Evolutionary conservation across 2,329 filamentous ascomycete genomes (phyloP), one percentile per base, ranked within the genome.

Genomic region (Fusarium sp.): DNA sequence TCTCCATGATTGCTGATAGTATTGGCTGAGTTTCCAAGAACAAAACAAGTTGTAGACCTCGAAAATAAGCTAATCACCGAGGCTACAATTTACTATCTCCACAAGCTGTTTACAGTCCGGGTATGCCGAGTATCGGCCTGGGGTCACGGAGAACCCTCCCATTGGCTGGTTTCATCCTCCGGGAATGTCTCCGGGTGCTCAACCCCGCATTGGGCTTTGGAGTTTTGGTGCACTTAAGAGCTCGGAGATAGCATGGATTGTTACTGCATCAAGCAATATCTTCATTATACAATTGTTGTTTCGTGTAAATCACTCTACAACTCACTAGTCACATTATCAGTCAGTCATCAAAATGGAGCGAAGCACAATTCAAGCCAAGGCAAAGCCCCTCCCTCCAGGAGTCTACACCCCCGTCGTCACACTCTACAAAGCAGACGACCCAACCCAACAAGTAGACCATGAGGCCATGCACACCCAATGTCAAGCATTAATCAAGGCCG

Each of bases 341-440:
- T 14, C 38, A 7, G 22, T 35, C n/a, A 4, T 47, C 55, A 45
- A 71, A 33, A 80, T 80, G 79, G 68, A 77, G 22, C 68, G 52
- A 45, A 79, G 76, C 49, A 79, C 61, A 2, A 79, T 82, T 35
- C 73, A 80, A 17, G 33, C 76, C 15, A 86, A 85, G 68, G 73
- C 79, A 4, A 79, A 76, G 49, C 79, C 80, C 7, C 77, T 86
- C 4, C 84, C 84, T 0, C 75, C 76, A 0, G 84, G 85, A 18
- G 81, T 86, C 27, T 86, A 84, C 72, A 84, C 83, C 35, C 85
- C 85, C 0, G 84, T 86, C 5, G 79, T 86, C 31, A 85, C 85
- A 0, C 73, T 86, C 5, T 86, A 85, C 77, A 82, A 84, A 58
- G 72, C 80, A 50, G 80, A 80, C 29, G 76, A 79, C 14, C 67